A percentile compares a stretch with the other conserved stretches of the same genome.
Evolutionary conservation across 2,329 filamentous ascomycete genomes (phyloP).

Genomic region (Sclerotinia spermophila): DNA sequence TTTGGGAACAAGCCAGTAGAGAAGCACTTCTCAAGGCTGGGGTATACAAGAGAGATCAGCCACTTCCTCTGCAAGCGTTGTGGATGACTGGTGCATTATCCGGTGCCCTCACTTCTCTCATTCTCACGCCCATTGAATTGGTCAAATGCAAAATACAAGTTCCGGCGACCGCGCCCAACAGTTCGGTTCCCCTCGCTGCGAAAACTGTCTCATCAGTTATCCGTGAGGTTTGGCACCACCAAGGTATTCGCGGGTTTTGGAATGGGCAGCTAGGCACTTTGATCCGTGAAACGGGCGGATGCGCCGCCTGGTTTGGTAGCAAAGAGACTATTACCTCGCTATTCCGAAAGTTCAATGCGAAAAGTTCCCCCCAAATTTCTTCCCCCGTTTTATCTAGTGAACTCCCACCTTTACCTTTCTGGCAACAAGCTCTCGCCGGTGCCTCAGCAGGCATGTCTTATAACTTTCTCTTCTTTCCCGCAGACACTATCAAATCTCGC

Average conservation of each 20-base stretch:
- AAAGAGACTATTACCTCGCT: constrained; percentile 71
- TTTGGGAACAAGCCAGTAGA: constrained; percentile 77
- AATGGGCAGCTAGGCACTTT: constrained; percentile 90
- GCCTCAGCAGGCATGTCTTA: constrained; percentile 88
- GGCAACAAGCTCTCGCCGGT: constrained; percentile 84
- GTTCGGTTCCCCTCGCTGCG: constrained; percentile 44
- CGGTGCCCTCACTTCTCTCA: constrained; percentile 82
- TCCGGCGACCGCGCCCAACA: constrained; percentile 43
- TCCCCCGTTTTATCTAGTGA: constrained; percentile 23
- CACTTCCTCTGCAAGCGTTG: constrained; percentile 71
- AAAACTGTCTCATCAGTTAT: constrained; percentile 70
- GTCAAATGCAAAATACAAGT: constrained; percentile 99
- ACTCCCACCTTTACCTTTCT: constrained; percentile 63
- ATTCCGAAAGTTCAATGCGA: constrained; percentile 43
- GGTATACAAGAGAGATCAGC: constrained; percentile 48
- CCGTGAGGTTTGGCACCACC: constrained; percentile 72
- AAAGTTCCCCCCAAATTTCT: constrained; percentile 28
- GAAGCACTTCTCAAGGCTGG: constrained; percentile 57
- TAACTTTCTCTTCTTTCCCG: constrained; percentile 96
- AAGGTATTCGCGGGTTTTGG: constrained; percentile 88
- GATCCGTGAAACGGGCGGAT: constrained; percentile 89
- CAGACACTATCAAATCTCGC: constrained; percentile 93
- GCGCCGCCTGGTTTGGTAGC: constrained; percentile 90
- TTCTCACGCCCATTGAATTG: constrained; percentile 92
- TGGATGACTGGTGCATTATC: constrained; percentile 79